These are phyloP conservation scores for Fraxinus nigra DNA, from an alignment of 305 asterid species.

Conservation along the genomic window DNA sequence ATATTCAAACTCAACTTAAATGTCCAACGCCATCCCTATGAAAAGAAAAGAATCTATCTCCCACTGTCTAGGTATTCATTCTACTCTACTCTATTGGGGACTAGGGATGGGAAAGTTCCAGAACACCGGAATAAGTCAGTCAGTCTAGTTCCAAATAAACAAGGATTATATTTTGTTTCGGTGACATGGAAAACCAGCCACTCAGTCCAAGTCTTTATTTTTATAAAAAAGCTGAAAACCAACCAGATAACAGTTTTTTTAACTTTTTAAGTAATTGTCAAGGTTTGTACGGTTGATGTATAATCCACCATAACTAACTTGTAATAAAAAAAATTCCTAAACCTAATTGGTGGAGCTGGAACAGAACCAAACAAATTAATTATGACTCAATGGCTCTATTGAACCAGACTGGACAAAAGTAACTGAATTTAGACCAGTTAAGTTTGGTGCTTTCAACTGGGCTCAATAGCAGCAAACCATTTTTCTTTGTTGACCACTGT, in stretches of 20 bases:
- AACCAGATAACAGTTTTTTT: background rate
- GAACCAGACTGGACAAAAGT: background rate
- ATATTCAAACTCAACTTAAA: background rate
- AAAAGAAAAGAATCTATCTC: background rate
- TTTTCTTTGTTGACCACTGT: background rate
- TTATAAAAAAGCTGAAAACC: background rate
- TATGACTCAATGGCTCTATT: background rate
- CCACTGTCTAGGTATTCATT: background rate
- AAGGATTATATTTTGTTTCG: background rate
- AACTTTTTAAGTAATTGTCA: background rate
- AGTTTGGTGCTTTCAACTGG: background rate
- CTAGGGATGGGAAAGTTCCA: background rate
- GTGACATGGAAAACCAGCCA: background rate
- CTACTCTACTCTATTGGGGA: background rate
- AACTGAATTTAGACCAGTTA: background rate
- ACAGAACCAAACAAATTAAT: background rate
- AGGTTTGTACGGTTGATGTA: background rate
- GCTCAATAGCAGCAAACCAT: background rate
- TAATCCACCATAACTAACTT: background rate
- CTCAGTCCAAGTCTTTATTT: background rate
- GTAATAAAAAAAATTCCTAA: background rate
- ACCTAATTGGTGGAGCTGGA: background rate
- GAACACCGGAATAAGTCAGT: background rate
- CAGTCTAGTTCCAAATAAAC: background rate
- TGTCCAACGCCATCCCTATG: background rate